A percentile compares a stretch with the other conserved stretches of the same genome.
phyloP scores from a whole-genome alignment of 495 filamentous ascomycete genomes.

The Collariella sp. region DNA sequence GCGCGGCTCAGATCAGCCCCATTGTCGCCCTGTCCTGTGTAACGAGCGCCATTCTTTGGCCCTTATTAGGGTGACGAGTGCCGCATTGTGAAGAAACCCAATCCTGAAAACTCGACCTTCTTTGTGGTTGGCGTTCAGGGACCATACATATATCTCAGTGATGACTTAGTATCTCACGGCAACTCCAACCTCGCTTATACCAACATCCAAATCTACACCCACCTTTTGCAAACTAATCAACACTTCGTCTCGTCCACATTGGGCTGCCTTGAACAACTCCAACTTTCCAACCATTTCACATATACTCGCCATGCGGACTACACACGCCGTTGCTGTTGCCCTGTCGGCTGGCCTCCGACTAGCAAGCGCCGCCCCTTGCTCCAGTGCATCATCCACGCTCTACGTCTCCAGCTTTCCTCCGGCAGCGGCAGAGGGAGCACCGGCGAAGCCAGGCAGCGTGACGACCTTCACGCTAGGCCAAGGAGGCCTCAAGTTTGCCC shows the following conservation, averaged over 20 bases:
- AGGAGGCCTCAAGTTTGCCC: conserved; percentile 27
- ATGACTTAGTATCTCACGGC: too few relatives aligned
- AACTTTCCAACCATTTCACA: background rate
- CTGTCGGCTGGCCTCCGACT: conserved; percentile 8
- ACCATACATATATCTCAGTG: too few relatives aligned
- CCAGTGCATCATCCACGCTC: background rate
- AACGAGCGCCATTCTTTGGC: background rate
- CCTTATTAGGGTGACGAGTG: background rate
- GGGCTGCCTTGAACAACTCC: background rate
- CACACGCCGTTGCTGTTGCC: background rate
- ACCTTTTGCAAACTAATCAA: too few relatives aligned
- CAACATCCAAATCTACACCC: too few relatives aligned
- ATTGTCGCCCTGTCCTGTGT: background rate
- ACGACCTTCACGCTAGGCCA: conserved; percentile 43
- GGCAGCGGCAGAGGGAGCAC: too few relatives aligned
- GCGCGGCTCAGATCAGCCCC: background rate
- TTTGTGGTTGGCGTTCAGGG: background rate
- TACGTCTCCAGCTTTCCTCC: conserved; percentile 10
- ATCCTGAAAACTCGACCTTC: background rate
- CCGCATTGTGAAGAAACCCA: background rate
- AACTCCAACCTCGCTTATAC: too few relatives aligned
- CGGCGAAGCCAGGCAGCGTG: conserved; percentile 22
- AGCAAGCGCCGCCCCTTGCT: conserved; percentile 2
- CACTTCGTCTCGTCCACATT: background rate
- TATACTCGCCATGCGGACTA: conserved; percentile 3